A percentile compares a stretch with the other conserved stretches of the same genome.
Conservation (phyloP, 495 filamentous ascomycete species). For the Cairneyella variabilis region DNA sequence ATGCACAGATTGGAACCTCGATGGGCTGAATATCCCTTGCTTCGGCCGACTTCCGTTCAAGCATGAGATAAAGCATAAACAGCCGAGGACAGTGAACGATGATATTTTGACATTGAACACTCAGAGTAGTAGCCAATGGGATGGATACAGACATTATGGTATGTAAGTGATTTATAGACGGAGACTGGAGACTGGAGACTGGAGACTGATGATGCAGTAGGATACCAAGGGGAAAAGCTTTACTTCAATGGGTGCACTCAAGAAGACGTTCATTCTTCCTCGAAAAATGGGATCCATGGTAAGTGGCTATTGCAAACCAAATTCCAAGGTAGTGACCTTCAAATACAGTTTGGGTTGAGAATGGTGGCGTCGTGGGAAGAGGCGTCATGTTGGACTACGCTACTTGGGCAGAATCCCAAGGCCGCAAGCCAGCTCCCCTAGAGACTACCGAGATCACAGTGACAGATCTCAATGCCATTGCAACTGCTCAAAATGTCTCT, state of each 20-base stretch:
- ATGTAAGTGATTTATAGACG: conserved; percentile 26
- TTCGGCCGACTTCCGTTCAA: conserved; percentile 31
- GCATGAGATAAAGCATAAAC: conserved; percentile 34
- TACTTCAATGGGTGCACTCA: conserved; percentile 54
- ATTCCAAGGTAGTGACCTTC: not conserved
- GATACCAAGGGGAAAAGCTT: conserved; percentile 24
- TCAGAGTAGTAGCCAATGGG: conserved; percentile 52
- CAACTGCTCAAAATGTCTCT: conserved; percentile 30
- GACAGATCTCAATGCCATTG: conserved; percentile 36
- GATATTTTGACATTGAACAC: conserved; percentile 48
- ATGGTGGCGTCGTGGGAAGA: conserved; percentile 44
- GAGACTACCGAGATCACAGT: conserved; percentile 36
- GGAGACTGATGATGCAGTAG: conserved; percentile 2
- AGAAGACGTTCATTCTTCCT: conserved; percentile 24
- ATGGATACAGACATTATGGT: conserved; percentile 52
- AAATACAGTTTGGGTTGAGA: conserved; percentile 22
- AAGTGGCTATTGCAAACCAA: not conserved
- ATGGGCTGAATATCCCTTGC: conserved; percentile 27
- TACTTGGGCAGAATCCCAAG: conserved; percentile 27
- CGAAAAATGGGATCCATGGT: conserved; percentile 29
- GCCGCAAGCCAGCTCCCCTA: conserved; percentile 36
- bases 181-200: not conserved
- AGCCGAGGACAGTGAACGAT: conserved; percentile 45
- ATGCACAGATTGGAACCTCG: conserved; percentile 18
- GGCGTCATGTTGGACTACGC: conserved; percentile 51